A percentile compares a stretch with the other conserved stretches of the same genome.
Conservation (phyloP, 768 basidiomycete genomes). For the Hericium coralloides region DNA sequence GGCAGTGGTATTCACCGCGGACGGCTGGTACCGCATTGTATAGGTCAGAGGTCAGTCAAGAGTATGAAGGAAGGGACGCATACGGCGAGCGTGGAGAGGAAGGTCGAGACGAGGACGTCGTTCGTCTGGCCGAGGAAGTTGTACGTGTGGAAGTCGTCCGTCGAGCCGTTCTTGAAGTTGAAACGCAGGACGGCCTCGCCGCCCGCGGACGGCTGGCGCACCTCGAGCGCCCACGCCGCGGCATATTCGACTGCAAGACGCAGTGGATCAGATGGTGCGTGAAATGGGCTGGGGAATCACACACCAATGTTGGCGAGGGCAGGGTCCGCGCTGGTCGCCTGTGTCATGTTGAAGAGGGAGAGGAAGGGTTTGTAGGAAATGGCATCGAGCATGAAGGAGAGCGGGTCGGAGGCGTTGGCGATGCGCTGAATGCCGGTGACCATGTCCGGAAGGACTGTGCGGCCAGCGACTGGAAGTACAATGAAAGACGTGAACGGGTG, state of each 20-base stretch:
- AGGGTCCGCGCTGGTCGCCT: slow-evolving; percentile 39
- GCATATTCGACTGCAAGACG: slow-evolving; percentile 48
- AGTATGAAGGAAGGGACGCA: slow-evolving; percentile 3
- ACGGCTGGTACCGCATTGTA: slow-evolving; percentile 27
- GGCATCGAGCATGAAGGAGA: slow-evolving; percentile 50
- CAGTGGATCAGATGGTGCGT: not conserved
- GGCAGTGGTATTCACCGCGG: slow-evolving; percentile 40
- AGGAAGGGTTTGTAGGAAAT: slow-evolving; percentile 74
- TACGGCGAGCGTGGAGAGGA: slow-evolving; percentile 35
- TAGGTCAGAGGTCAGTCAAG: not conserved
- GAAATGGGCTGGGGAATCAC: not conserved
- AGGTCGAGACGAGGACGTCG: slow-evolving; percentile 47
- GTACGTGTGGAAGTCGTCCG: slow-evolving; percentile 38
- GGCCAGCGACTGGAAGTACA: slow-evolving; percentile 48
- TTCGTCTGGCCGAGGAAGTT: slow-evolving; percentile 29
- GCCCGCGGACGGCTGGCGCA: slow-evolving; percentile 37
- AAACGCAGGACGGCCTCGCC: slow-evolving; percentile 48
- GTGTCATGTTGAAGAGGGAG: slow-evolving; percentile 72
- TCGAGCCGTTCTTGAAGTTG: slow-evolving; percentile 63
- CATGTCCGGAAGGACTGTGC: slow-evolving; percentile 53
- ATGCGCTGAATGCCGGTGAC: slow-evolving; percentile 44
- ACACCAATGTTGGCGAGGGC: slow-evolving; percentile 52
- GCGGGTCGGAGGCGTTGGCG: slow-evolving; percentile 36
- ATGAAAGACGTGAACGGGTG: not conserved
- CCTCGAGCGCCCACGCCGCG: slow-evolving; percentile 47